A percentile compares a stretch with the other conserved stretches of the same genome.
Conservation (phyloP, 106 monocot genomes). For the Dendrobium officinale region DNA sequence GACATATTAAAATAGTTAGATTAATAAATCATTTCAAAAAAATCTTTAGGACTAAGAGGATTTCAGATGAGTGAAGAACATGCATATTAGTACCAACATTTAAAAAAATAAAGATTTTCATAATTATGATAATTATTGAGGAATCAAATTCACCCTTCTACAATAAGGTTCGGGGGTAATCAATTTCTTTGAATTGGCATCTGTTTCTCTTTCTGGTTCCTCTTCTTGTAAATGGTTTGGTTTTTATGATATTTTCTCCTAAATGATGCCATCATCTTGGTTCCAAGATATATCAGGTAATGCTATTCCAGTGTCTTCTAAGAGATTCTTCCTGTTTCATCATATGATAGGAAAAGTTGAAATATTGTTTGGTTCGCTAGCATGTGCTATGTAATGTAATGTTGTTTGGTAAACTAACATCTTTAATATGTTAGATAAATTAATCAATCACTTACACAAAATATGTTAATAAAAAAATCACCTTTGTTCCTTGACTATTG, state of each 20-base stretch:
- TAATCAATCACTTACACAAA: not conserved
- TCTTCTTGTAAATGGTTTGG: not conserved
- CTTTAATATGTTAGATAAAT: not conserved
- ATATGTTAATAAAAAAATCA: not conserved
- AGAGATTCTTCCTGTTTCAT: not conserved
- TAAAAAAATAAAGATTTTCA: no score
- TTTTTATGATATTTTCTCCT: not conserved
- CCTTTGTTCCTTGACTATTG: not conserved
- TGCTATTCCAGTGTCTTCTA: not conserved
- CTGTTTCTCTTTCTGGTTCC: no score
- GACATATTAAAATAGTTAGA: no score
- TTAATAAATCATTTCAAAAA: no score
- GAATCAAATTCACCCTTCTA: no score
- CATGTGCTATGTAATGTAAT: not conserved
- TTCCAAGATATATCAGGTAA: not conserved
- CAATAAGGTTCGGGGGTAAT: no score
- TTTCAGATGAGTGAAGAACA: no score
- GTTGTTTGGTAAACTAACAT: not conserved
- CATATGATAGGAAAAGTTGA: not conserved
- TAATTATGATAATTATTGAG: no score
- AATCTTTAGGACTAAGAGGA: no score
- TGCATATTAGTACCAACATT: no score
- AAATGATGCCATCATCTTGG: not conserved
- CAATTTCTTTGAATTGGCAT: no score
- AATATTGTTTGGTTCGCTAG: not conserved